Base-by-base conservation (phyloP, 2,329 filamentous ascomycete species). In the Aspergillus proliferans region DNA sequence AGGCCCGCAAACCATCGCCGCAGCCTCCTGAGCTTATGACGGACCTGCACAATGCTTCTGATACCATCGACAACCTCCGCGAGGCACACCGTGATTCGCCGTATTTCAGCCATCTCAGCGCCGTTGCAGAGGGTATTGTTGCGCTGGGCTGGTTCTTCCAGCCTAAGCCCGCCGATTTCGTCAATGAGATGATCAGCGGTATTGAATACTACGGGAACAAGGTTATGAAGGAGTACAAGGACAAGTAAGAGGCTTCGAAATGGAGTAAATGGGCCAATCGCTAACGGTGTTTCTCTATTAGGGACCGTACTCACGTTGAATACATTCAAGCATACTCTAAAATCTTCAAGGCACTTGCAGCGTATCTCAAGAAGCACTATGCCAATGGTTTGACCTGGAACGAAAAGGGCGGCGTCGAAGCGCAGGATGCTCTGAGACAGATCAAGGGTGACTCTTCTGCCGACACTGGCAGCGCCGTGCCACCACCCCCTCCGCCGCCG, bases 151-250 rank as follows among this genome's bases (percentile, higher is more conserved):
- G 93, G 93, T 87, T 97, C 50, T 82, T 93, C 44, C 87, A 94
- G 46, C 79, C 75, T 55, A 90, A 89, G 65, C 93, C 93, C 2
- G 84, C 81, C 55, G 91, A 93, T 63, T 88, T 91, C 61, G 86
- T 97, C 43, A 85, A 85, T 43, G 91, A 95, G 58, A 85, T 85
- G 51, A 77, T 95, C 18, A 84, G 85, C 26, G 86, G 89, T 45
- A 88, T 91, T 38, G 86, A 97, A 67, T 95, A 95, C 74, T 96
- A 88, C 61, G 93, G 93, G 30, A 97, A 98, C 75, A 84, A 91
- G 59, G 88, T 98, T 34, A 75, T 97, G 58, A 95, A 90, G 72
- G 87, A 94, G 60, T 85, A 87, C 70, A 96, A 94, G 72, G 91
- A 87, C 55, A 86, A 83, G 84, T 86, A 67, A 58, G 79, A 53